Conservation (phyloP, 2,329 filamentous ascomycete genomes). For the Endothia cerciana region DNA sequence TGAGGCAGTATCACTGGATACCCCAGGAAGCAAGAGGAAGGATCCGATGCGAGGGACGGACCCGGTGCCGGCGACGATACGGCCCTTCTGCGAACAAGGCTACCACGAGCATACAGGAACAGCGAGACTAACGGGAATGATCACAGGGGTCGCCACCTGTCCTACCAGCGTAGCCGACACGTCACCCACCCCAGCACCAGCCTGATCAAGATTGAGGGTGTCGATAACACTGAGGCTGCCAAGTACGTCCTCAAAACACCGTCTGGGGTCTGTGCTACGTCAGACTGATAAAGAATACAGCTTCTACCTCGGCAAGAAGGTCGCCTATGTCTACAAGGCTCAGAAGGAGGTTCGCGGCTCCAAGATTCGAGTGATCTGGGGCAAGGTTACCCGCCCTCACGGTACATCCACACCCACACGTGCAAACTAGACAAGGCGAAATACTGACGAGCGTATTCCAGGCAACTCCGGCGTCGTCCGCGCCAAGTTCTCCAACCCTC, state of each 20-base stretch:
- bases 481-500: constrained; percentile 95
- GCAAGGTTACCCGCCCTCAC: constrained; percentile 95
- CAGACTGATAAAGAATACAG: constrained; percentile 42
- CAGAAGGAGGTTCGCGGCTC: constrained; percentile 93
- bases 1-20: constrained; percentile 3
- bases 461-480: constrained; percentile 98
- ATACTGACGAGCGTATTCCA: constrained; percentile 40
- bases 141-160: constrained; percentile 91
- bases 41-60: constrained; percentile 12
- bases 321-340: constrained; percentile 97
- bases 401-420: constrained; percentile 58
- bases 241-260: constrained; percentile 60
- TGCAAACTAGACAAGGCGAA: constrained; percentile 19
- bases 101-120: constrained; percentile 25
- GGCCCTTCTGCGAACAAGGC: constrained; percentile 30
- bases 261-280: constrained; percentile 23
- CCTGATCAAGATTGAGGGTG: constrained; percentile 98
- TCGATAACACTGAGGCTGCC: constrained; percentile 86
- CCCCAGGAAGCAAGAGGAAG: constrained; percentile 12
- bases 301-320: constrained; percentile 99
- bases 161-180: constrained; percentile 95
- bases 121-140: constrained; percentile 34
- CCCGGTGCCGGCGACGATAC: constrained; percentile 30
- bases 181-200: constrained; percentile 87
- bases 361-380: constrained; percentile 99